Base-by-base conservation (phyloP, 2,329 filamentous ascomycete species). In the Phoma sp. region DNA sequence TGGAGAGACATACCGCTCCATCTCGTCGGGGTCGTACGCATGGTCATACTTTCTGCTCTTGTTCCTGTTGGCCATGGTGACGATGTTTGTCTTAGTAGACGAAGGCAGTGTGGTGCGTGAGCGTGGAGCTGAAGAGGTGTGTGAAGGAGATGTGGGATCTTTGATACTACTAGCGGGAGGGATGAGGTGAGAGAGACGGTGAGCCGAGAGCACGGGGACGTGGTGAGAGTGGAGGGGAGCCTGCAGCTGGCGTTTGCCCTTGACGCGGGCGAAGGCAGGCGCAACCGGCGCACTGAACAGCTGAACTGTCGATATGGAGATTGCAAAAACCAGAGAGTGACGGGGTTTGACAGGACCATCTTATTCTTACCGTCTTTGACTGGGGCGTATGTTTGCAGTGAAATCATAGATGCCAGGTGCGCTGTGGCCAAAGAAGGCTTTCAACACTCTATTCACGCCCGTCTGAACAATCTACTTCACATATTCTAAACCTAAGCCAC, bases 1-100 rank as follows among this genome's bases (percentile, higher is more conserved):
- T 27, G 10, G 41, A 29, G 3, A 41, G 19, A 13, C 37, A n/a
- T 45, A 64, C 63, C 49, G 48, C 15, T 59, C 52, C 0, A 61
- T 63, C n/a, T 65, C 60, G 4, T 58, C 22, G 15, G 49, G 55
- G 2, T 40, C 44, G 46, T 64, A 65, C 13, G 50, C 50, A 25
- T 61, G 44, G 4, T 39, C 25, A n/a, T 52, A 40, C 29, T 10
- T 57, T 3, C 52, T 31, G 31, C 33, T 51, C 13, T 35, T 46
- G 37, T 31, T 41, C 8, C 12, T 40, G 38, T 40, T 40, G 5
- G 13, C 37, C 50, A 45, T 52, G 22, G 36, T 22, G 17, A 19
- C 19, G 17, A 15, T 33, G 33, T 8, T 32, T 17, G n/a, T 10
- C n/a, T 27, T n/a, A 32, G 10, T 43, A 17, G 22, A 10, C 32